Percentiles rank a stretch among this genome's conserved stretches.
Conservation (phyloP, 495 filamentous ascomycete species). For the Immersiella caudata region DNA sequence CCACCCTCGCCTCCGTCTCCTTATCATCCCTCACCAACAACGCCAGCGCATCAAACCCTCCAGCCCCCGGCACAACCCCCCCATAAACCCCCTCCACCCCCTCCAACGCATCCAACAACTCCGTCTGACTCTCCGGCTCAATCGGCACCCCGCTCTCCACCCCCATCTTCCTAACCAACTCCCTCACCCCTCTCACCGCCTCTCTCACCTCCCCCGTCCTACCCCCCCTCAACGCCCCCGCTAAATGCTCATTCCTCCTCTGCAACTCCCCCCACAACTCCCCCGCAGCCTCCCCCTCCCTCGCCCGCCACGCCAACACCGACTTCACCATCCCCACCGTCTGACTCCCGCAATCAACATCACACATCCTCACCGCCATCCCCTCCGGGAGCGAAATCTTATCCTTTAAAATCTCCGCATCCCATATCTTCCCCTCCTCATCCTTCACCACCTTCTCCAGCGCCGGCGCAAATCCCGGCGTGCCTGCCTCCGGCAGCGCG, state of each 20-base stretch:
- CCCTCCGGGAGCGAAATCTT: conserved; percentile 72
- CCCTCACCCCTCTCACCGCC: conserved; percentile 47
- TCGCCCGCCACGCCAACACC: conserved; percentile 79
- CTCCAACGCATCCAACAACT: conserved; percentile 74
- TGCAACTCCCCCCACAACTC: conserved; percentile 74
- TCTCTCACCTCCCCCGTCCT: conserved; percentile 39
- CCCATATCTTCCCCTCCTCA: conserved; percentile 57
- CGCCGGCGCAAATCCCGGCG: conserved; percentile 64
- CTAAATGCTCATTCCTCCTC: conserved; percentile 70
- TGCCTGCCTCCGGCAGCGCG: conserved; percentile 63
- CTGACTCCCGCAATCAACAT: conserved; percentile 92
- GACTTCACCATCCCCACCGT: conserved; percentile 94
- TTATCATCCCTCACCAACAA: conserved; percentile 76
- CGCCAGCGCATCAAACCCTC: conserved; percentile 90
- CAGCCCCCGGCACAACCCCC: conserved; percentile 91
- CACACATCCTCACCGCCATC: conserved; percentile 84
- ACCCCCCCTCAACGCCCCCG: conserved; percentile 57
- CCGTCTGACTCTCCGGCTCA: conserved; percentile 84
- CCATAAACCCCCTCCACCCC: conserved; percentile 78
- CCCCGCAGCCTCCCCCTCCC: conserved; percentile 66
- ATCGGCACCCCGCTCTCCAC: conserved; percentile 76
- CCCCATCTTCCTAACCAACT: conserved; percentile 75
- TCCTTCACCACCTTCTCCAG: conserved; percentile 67
- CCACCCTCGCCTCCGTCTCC: conserved; percentile 64
- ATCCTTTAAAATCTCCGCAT: conserved; percentile 69